phyloP scores from a whole-genome alignment of 345 rosid genomes.

The Arabis hirsuta region DNA sequence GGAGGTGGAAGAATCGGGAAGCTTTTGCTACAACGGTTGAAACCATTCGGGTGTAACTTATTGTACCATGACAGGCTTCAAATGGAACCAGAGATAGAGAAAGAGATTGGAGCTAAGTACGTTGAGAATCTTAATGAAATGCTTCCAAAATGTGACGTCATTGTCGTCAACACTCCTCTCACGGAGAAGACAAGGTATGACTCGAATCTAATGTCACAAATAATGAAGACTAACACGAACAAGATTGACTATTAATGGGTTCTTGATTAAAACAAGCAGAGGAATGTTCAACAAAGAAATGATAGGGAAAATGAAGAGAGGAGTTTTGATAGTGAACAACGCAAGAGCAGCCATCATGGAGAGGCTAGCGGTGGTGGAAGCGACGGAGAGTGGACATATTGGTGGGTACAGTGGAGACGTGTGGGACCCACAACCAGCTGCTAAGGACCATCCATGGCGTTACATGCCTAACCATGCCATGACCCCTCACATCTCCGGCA shows the following conservation, averaged over 20 bases:
- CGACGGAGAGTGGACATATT: constrained; percentile 78
- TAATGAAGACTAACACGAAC: neutral
- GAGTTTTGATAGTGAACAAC: constrained; percentile 85
- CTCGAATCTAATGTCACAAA: neutral
- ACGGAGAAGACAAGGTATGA: constrained; percentile 80
- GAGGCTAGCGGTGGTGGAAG: constrained; percentile 85
- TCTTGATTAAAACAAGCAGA: constrained; percentile 40
- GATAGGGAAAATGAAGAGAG: constrained; percentile 87
- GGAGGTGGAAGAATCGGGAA: constrained; percentile 88
- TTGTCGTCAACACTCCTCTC: constrained; percentile 87
- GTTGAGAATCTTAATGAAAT: constrained; percentile 76
- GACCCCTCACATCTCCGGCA: constrained; percentile 98
- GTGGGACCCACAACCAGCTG: constrained; percentile 95
- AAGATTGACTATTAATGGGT: neutral
- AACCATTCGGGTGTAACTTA: constrained; percentile 90
- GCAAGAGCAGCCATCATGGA: constrained; percentile 98
- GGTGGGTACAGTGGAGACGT: constrained; percentile 98
- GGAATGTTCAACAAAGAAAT: constrained; percentile 78
- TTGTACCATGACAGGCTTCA: constrained; percentile 80
- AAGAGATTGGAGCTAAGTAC: constrained; percentile 67
- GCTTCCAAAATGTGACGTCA: constrained; percentile 89
- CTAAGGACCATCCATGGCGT: constrained; percentile 98
- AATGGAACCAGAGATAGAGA: constrained; percentile 79
- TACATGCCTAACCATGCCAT: constrained; percentile 98
- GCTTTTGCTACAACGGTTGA: constrained; percentile 85